Base-by-base conservation (phyloP, 1,284 basidiomycete species). In the Neonothopanus nambi region DNA sequence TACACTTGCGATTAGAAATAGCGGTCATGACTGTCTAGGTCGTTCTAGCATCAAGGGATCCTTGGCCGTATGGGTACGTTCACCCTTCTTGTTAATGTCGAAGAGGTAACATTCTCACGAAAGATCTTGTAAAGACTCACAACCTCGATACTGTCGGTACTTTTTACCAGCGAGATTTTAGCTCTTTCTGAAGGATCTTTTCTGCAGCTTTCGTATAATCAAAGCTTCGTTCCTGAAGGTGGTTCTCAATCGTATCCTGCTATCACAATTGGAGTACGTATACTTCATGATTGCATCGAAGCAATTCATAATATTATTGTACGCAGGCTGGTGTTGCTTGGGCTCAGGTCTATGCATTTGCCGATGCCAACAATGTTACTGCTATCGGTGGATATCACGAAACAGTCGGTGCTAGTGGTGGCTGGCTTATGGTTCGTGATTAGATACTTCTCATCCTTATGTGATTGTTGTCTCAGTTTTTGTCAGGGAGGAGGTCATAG, bases 401-500 rank as follows among this genome's bases (percentile, higher is more conserved):
- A 15, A 62, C 65, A 24, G 63, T 69, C 7, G 65, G 61, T 24
- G 55, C 57, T 17, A 51, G 52, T 23, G 67, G 67, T 9, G 67
- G 68, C 15, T 68, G 66, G 65, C n/a, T 59, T 1, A 46, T 54
- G 60, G 61, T 59, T 40, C 17, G 49, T 43, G 5, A 20, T 53
- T n/a, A n/a, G n/a, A n/a, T n/a, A n/a, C n/a, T n/a, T n/a, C n/a
- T n/a, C n/a, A n/a, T n/a, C n/a, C n/a, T n/a, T n/a, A n/a, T n/a
- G n/a, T n/a, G n/a, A n/a, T n/a, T n/a, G n/a, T n/a, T n/a, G n/a
- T 23, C 42, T 51, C 13, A 43, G 46, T 8, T 30, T 36, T 17
- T 12, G 38, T 26, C 20, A 76, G 71, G 77, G 75, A 2, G 77
- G 76, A 9, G 77, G 77, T 2, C 75, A 78, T 53, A 70, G 73